A percentile compares a stretch with the other conserved stretches of the same genome.
Conservation (phyloP, 164 flowering plant species). For the Berberis vulgaris region DNA sequence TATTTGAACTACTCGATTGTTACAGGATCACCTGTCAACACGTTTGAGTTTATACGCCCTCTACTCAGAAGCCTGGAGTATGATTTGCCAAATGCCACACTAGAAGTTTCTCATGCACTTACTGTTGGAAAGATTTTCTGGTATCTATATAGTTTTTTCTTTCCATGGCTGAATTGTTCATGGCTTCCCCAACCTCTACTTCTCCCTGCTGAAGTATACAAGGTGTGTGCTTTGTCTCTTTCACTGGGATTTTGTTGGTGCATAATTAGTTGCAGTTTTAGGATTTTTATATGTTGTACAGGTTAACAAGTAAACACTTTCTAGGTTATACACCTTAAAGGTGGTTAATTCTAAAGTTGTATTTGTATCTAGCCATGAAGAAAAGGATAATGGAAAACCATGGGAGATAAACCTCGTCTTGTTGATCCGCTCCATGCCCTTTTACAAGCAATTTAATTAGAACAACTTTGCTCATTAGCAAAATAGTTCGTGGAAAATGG, state of each 20-base stretch:
- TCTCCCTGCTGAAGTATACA: conserved; percentile 91
- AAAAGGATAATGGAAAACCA: too few species aligned
- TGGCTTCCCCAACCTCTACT: conserved; percentile 95
- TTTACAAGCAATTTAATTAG: too few species aligned
- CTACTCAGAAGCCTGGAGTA: conserved; percentile 63
- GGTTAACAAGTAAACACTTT: too few species aligned
- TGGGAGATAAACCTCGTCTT: too few species aligned
- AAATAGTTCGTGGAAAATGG: too few species aligned
- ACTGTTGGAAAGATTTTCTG: conserved; percentile 37
- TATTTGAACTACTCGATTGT: background rate
- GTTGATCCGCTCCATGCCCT: too few species aligned
- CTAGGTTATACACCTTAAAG: too few species aligned
- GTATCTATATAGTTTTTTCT: conserved; percentile 51
- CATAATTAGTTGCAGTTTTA: too few species aligned
- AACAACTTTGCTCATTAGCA: too few species aligned
- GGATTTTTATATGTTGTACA: too few species aligned
- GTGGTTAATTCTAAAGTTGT: too few species aligned
- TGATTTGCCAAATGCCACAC: conserved; percentile 53
- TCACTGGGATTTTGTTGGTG: background rate
- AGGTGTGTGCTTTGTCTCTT: conserved; percentile 38
- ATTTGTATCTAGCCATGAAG: too few species aligned
- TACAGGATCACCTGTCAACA: conserved; percentile 76
- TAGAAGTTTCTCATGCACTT: conserved; percentile 54
- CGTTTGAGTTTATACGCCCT: conserved; percentile 67
- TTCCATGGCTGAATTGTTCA: conserved; percentile 64